Percentiles rank a stretch among this genome's conserved stretches.
These are phyloP conservation scores for Vicia sativa DNA, from an alignment of 306 rosid species.

Conservation along the genomic window DNA sequence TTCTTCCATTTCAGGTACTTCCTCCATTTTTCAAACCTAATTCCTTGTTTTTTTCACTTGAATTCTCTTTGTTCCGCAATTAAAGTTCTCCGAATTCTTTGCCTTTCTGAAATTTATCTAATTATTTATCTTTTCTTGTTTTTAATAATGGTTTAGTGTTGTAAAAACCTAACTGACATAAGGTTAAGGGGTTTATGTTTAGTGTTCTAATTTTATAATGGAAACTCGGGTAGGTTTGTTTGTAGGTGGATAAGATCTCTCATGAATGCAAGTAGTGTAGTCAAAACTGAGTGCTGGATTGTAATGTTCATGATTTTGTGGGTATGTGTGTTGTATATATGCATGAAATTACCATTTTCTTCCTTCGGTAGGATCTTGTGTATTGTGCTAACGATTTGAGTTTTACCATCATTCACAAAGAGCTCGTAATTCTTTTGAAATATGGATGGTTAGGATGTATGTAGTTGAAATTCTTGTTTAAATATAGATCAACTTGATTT, in stretches of 20 bases:
- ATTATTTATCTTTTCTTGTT: neutral
- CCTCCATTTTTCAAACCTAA: neutral
- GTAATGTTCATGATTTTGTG: too few relatives aligned
- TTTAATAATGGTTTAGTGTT: neutral
- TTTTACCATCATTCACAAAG: too few relatives aligned
- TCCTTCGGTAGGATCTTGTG: too few relatives aligned
- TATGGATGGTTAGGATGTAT: too few relatives aligned
- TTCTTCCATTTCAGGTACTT: conserved; percentile 38
- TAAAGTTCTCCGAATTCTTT: too few relatives aligned
- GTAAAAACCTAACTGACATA: neutral
- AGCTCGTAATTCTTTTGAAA: too few relatives aligned
- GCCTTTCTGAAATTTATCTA: neutral
- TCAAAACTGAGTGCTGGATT: too few relatives aligned
- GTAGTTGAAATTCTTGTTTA: too few relatives aligned
- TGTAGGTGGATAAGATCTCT: neutral
- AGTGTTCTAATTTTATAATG: neutral
- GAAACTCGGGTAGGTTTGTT: neutral
- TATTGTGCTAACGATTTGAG: too few relatives aligned
- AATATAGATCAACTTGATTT: neutral
- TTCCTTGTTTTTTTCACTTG: neutral
- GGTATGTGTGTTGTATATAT: too few relatives aligned
- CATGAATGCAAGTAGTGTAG: neutral
- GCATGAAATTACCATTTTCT: too few relatives aligned
- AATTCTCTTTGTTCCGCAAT: neutral
- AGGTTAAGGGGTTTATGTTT: neutral